Evolutionary conservation across 306 rosid genomes (phyloP), one percentile per base, ranked within the genome.

Genomic region (Purshia tridentata): DNA sequence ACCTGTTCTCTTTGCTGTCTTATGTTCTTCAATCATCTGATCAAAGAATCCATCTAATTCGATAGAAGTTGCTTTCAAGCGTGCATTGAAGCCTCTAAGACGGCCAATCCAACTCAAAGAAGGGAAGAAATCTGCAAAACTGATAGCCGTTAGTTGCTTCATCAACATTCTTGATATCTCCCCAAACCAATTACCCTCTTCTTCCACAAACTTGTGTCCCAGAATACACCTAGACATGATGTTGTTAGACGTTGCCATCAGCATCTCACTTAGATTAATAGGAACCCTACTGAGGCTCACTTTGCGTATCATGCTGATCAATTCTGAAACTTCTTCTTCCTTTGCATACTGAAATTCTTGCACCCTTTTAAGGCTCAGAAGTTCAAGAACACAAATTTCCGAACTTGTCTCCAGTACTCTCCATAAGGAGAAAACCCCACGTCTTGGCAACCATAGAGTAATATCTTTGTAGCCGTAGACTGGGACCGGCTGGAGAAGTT

Each of bases 41-140:
- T 69, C 81, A 13, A 74, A 63, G 52, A 84, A 81, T 12, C 2
- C 6, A 66, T 86, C 88, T 3, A 83, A 6, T 6, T 54, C 70
- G 13, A 0, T 0, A 14, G 57, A 73, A 19, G 69, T 52, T 8
- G 67, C 19, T 52, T 75, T 82, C 8, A 88, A 35, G 0, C 65
- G 8, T 0, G 58, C 20, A 16, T 60, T 48, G 1, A 51, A 48
- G 0, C 88, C 88, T 0, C 69, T 82, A 2, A 86, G 46, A 67
- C 14, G 18, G 54, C 84, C 90, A 41, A 86, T 1, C 89, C 89
- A 86, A 16, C 73, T 37, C 53, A 86, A 66, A 7, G 22, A 62
- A 57, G 84, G 88, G 55, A 71, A 84, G 53, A 41, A 74, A 74
- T 88, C 84, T 29, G 83, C 79, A 4, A 82, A 55, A 13, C 78